Percentiles rank a stretch among this genome's conserved stretches.
These are phyloP conservation scores for Hanseniaspora sp. DNA, from an alignment of 1,139 yeast species.

Conservation along the genomic window DNA sequence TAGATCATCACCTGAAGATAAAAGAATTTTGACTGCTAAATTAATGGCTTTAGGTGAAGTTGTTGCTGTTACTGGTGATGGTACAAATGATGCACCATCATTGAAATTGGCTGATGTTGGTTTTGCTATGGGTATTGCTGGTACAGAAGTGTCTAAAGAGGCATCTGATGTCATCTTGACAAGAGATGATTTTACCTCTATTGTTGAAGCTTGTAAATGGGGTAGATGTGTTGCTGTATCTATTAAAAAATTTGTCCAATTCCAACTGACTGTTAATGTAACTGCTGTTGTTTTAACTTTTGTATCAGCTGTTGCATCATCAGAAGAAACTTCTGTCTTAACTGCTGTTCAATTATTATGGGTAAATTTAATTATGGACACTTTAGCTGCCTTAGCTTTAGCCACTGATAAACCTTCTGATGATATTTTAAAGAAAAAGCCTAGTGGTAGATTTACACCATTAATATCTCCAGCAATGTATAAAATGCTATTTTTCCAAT, in stretches of 20 bases:
- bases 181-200: slow-evolving; percentile 92
- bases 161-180: slow-evolving; percentile 88
- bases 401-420: slow-evolving; percentile 96
- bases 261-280: slow-evolving; percentile 88
- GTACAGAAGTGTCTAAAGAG: slow-evolving; percentile 90
- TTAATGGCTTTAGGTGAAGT: slow-evolving; percentile 74
- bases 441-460: slow-evolving; percentile 72
- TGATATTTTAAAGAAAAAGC: slow-evolving; percentile 63
- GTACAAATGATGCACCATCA: slow-evolving; percentile 95
- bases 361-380: slow-evolving; percentile 97
- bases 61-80: slow-evolving; percentile 98
- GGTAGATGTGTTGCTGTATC: slow-evolving; percentile 95
- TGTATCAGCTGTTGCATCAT: slow-evolving; percentile 80
- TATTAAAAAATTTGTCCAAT: slow-evolving; percentile 88
- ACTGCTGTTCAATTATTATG: slow-evolving; percentile 95
- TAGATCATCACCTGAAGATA: slow-evolving; percentile 92
- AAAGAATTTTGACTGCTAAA: slow-evolving; percentile 74
- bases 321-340: slow-evolving; percentile 69
- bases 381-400: slow-evolving; percentile 90
- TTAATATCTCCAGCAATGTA: slow-evolving; percentile 87
- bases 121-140: slow-evolving; percentile 86
- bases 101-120: slow-evolving; percentile 85
- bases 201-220: slow-evolving; percentile 98
- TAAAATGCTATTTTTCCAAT: slow-evolving; percentile 94
- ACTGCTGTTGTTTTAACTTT: slow-evolving; percentile 92